Evolutionary conservation across 331 rosid species (phyloP), one percentile per base, ranked within the genome.

Genomic region (Malus hybrid): DNA sequence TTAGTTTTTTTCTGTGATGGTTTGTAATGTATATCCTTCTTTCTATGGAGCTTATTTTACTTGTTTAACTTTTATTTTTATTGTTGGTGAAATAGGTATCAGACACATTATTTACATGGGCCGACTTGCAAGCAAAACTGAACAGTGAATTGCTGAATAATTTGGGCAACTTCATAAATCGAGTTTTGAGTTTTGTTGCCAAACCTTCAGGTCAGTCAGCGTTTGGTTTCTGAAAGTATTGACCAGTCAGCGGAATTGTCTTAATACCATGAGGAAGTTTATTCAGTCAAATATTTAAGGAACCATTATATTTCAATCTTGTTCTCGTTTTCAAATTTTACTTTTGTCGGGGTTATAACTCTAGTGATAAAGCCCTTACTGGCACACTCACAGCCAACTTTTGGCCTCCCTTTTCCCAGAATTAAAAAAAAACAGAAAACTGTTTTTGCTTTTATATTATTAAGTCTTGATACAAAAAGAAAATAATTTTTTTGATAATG

Each of bases 141-240:
- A 94, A 94, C 75, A 86, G 82, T 18, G 97, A 94, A 84, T 84
- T 94, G 86, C 86, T 94, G 87, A 92, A 74, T 81, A 90, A 92
- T 82, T 85, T 94, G 93, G 99, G 99, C 83, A 94, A 94, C 85
- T 94, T 87, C 76, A 84, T 94, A 66, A 91, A 94, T 81, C 75
- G 96, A 84, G 99, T 94, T 80, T 87, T 94, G 88, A 92, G 96
- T 84, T 95, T 94, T 84, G 76, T 94, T 80, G 97, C 96, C 29
- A 94, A 94, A 85, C 99, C 99, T 87, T 68, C 80, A 92, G 99
- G 99, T 94, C 79, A 80, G 94, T 87, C 64, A 83, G 63, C 68
- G 30, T 19, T 75, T 67, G 57, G 19, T 76, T 63, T 75, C 76
- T 78, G 19, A 30, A 63, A 70, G 48, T 66, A 20, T 71, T 66